phyloP scores from a whole-genome alignment of 768 basidiomycete species.

The Leucocoprinus birnbaumii region DNA sequence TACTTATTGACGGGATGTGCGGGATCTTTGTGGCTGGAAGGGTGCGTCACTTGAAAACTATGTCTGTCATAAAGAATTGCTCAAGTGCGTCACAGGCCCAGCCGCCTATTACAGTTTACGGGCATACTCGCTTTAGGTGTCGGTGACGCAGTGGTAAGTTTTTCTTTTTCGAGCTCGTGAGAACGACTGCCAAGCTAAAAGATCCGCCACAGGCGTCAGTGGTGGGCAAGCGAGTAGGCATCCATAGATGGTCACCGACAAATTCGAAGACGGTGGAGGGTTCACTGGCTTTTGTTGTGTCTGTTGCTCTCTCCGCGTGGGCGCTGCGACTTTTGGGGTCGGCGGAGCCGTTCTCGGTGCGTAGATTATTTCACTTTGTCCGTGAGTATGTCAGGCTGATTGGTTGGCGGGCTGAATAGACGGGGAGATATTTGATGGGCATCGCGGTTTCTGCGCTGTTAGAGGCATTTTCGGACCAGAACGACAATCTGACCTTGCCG shows the following conservation, averaged over 20 bases:
- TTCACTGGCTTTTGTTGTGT: conserved; percentile 73
- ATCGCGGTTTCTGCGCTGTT: conserved; percentile 66
- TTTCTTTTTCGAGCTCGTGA: not conserved
- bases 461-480: conserved; percentile 93
- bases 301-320: conserved; percentile 69
- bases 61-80: not conserved
- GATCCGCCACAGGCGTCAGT: conserved; percentile 71
- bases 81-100: conserved; percentile 29
- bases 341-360: conserved; percentile 74
- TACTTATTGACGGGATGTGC: conserved; percentile 96
- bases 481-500: conserved; percentile 97
- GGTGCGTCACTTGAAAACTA: conserved; percentile 44
- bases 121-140: conserved; percentile 89
- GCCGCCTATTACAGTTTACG: conserved; percentile 58
- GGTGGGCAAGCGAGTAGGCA: conserved; percentile 82
- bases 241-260: conserved; percentile 78
- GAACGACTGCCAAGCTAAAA: conserved; percentile 1
- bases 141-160: conserved; percentile 86
- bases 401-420: conserved; percentile 37
- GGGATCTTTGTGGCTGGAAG: conserved; percentile 92
- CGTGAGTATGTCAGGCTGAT: not conserved
- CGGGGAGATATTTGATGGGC: conserved; percentile 60
- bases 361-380: conserved; percentile 29
- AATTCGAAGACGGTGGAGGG: conserved; percentile 92
- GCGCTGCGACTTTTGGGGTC: conserved; percentile 67